Evolutionary conservation across 2,329 filamentous ascomycete species (phyloP).

Genomic region (Colletotrichum phormii): DNA sequence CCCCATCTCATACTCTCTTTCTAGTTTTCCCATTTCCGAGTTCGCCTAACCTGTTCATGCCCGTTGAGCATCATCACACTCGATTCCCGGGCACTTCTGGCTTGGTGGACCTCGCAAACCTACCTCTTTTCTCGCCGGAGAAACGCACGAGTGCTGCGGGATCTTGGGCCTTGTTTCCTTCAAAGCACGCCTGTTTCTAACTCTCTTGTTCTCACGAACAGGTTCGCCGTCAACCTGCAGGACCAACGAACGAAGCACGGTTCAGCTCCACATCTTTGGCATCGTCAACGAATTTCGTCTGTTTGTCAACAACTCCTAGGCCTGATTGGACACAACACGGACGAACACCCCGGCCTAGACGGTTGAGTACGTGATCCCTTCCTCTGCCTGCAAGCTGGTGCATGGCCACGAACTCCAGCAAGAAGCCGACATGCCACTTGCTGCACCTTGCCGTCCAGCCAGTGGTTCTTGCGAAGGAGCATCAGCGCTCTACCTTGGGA

Average conservation of each 20-base stretch:
- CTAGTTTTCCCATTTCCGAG: conserved; percentile 14
- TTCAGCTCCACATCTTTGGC: conserved; percentile 26
- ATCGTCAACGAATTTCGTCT: conserved; percentile 28
- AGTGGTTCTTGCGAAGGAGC: conserved; percentile 28
- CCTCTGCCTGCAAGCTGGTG: conserved; percentile 12
- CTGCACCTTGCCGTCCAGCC: conserved; percentile 27
- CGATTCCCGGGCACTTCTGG: background rate
- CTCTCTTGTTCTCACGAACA: conserved; percentile 34
- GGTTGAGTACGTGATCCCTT: conserved; percentile 38
- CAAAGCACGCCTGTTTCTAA: conserved; percentile 32
- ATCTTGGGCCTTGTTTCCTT: conserved; percentile 21
- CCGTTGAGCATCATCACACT: conserved; percentile 2
- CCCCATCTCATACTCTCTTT: conserved; percentile 31
- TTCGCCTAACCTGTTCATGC: conserved; percentile 9
- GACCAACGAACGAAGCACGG: conserved; percentile 33
- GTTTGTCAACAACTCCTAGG: conserved; percentile 30
- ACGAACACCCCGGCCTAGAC: conserved; percentile 24
- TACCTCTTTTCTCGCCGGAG: conserved; percentile 14
- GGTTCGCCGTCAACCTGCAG: conserved; percentile 29
- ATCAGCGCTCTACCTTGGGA: background rate
- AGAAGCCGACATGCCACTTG: conserved; percentile 28
- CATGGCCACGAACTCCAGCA: conserved; percentile 34
- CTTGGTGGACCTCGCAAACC: conserved; percentile 18
- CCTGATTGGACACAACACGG: conserved; percentile 29
- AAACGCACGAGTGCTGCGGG: conserved; percentile 23